Evolutionary conservation across 2,329 filamentous ascomycete species (phyloP).

Genomic region (Fusarium denticulatum): DNA sequence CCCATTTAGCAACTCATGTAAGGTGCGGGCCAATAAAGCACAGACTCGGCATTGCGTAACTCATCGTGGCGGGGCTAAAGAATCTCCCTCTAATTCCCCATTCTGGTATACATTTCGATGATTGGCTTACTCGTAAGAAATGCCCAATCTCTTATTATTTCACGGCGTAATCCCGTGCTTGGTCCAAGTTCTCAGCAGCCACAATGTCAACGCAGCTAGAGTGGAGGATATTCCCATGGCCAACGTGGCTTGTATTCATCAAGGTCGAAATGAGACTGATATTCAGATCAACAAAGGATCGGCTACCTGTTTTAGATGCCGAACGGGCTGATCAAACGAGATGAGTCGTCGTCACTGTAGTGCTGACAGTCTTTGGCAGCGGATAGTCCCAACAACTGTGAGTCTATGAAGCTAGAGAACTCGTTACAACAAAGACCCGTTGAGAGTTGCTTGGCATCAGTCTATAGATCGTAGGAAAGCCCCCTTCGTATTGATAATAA

Average conservation of each 20-base stretch:
- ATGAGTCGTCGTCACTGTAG: neutral
- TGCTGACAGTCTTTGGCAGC: neutral
- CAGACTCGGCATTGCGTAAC: slow-evolving; percentile 24
- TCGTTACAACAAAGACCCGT: neutral
- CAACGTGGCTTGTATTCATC: slow-evolving; percentile 5
- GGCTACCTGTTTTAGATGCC: neutral
- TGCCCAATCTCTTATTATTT: slow-evolving; percentile 4
- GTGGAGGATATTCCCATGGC: neutral
- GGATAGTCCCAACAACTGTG: neutral
- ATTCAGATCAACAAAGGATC: slow-evolving; percentile 28
- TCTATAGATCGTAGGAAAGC: neutral
- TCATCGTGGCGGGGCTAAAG: slow-evolving; percentile 17
- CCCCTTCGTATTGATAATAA: neutral
- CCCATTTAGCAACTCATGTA: neutral
- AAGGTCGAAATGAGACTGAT: slow-evolving; percentile 1
- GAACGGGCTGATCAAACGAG: neutral
- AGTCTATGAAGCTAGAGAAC: neutral
- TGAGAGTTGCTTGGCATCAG: neutral
- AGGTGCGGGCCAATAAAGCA: slow-evolving; percentile 6
- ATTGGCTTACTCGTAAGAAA: slow-evolving; percentile 17
- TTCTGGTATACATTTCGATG: neutral
- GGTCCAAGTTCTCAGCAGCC: slow-evolving; percentile 18
- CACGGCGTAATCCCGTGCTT: slow-evolving; percentile 3
- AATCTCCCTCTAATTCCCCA: neutral
- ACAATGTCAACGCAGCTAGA: neutral